These are phyloP conservation scores for Scedosporium minutisporum DNA, from an alignment of 2,329 filamentous ascomycete species.

Conservation along the genomic window DNA sequence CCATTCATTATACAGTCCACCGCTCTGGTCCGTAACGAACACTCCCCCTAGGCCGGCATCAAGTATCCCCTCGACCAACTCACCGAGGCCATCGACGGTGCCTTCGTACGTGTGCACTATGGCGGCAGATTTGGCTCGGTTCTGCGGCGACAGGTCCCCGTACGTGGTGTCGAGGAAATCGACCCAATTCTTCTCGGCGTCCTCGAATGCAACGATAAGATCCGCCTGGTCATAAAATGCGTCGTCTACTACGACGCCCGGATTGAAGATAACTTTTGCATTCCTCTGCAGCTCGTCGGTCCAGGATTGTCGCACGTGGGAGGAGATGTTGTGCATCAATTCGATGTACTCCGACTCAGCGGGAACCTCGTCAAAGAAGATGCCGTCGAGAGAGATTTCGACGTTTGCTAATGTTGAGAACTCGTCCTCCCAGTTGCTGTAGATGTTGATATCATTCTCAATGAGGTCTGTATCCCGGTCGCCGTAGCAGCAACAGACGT, in stretches of 20 bases:
- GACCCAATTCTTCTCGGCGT: slow-evolving; percentile 10
- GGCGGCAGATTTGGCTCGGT: slow-evolving; percentile 7
- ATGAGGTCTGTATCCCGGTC: slow-evolving; percentile 12
- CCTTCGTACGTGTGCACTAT: slow-evolving; percentile 10
- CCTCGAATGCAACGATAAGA: slow-evolving; percentile 34
- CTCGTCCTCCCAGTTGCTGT: slow-evolving; percentile 31
- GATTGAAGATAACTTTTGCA: slow-evolving; percentile 30
- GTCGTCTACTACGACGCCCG: slow-evolving; percentile 30
- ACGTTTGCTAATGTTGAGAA: background rate
- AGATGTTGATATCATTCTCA: slow-evolving; percentile 30
- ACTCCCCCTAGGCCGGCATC: slow-evolving; percentile 9
- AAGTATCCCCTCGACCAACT: slow-evolving; percentile 2
- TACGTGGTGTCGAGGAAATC: background rate
- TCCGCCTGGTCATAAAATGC: slow-evolving; percentile 29
- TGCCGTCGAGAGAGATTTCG: slow-evolving; percentile 29
- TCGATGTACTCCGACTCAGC: slow-evolving; percentile 13
- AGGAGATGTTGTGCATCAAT: slow-evolving; percentile 15
- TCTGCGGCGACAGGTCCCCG: background rate
- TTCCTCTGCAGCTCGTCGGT: slow-evolving; percentile 1
- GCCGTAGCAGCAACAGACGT: slow-evolving; percentile 21
- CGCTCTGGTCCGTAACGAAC: slow-evolving; percentile 13
- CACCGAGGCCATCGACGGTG: background rate
- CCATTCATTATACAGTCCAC: slow-evolving; percentile 13
- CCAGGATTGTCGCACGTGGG: slow-evolving; percentile 15
- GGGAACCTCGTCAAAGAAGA: slow-evolving; percentile 40